Conservation (phyloP, 2,329 filamentous ascomycete genomes). For the Penicillium sp. region DNA sequence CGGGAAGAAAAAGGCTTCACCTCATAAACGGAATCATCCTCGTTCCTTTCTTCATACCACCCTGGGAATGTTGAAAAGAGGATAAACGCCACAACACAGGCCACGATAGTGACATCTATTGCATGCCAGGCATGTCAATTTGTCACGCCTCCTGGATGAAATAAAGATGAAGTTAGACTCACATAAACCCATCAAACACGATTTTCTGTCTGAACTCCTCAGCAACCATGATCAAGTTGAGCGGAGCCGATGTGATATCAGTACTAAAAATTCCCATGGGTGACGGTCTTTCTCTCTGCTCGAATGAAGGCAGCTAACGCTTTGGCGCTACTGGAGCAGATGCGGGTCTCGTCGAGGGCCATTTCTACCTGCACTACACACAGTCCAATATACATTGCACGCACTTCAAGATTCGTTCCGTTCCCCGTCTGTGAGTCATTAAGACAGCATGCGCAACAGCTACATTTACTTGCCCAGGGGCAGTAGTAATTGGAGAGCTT, state of each 20-base stretch:
- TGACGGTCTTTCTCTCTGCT: neutral
- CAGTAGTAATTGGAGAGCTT: neutral
- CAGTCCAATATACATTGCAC: constrained; percentile 19
- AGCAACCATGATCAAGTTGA: constrained; percentile 22
- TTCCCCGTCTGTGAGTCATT: constrained; percentile 14
- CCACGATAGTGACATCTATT: constrained; percentile 6
- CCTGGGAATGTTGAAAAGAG: constrained; percentile 11
- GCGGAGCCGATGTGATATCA: constrained; percentile 7
- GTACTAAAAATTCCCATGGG: neutral
- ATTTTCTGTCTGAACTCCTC: constrained; percentile 19
- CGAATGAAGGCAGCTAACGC: constrained; percentile 9
- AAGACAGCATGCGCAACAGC: constrained; percentile 10
- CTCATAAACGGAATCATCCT: neutral
- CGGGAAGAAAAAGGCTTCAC: constrained; percentile 15
- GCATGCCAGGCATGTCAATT: no score
- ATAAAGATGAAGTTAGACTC: no score
- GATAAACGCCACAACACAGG: neutral
- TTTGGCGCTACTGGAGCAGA: constrained; percentile 11
- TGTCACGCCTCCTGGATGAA: no score
- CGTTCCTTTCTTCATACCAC: constrained; percentile 12
- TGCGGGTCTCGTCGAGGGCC: neutral
- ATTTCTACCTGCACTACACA: constrained; percentile 8
- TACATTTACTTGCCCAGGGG: constrained; percentile 8
- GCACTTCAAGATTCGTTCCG: constrained; percentile 11
- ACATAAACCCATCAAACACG: constrained; percentile 22